phyloP scores from a whole-genome alignment of 768 basidiomycete species.

The Russula virescens region DNA sequence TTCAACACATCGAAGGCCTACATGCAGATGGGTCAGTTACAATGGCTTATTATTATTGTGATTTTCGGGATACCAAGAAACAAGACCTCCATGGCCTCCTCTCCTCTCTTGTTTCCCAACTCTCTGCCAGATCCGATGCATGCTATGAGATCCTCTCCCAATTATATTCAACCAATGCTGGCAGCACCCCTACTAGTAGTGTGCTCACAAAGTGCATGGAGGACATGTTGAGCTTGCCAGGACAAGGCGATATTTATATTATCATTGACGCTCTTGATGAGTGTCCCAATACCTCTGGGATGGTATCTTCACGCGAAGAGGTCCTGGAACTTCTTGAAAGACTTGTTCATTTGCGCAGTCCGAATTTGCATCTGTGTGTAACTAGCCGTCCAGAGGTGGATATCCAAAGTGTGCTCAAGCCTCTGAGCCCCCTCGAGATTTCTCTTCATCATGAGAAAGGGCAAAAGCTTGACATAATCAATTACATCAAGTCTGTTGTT shows the following conservation, averaged over 20 bases:
- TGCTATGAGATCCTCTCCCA: not conserved
- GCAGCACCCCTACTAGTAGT: not conserved
- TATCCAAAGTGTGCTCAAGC: not conserved
- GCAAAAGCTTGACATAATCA: not conserved
- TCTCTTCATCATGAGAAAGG: conserved; percentile 2
- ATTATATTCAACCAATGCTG: not conserved
- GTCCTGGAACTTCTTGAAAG: not conserved
- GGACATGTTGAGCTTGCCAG: not conserved
- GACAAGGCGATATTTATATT: not conserved
- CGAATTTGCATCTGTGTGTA: not conserved
- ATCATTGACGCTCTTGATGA: conserved; percentile 12
- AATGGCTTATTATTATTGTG: conserved; percentile 6
- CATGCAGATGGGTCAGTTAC: not conserved
- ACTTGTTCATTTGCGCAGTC: not conserved
- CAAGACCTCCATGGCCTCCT: not conserved
- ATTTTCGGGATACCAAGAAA: conserved; percentile 1
- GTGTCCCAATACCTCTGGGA: not conserved
- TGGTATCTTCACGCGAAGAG: not conserved
- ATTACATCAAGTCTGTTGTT: not conserved
- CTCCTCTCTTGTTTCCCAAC: not conserved
- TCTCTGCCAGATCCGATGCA: not conserved
- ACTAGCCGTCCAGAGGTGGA: conserved; percentile 7
- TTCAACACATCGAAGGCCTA: not conserved
- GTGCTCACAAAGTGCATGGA: not conserved
- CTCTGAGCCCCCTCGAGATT: not conserved